phyloP scores from a whole-genome alignment of 1,139 yeast species.

The Scheffersomyces illinoinensis region DNA sequence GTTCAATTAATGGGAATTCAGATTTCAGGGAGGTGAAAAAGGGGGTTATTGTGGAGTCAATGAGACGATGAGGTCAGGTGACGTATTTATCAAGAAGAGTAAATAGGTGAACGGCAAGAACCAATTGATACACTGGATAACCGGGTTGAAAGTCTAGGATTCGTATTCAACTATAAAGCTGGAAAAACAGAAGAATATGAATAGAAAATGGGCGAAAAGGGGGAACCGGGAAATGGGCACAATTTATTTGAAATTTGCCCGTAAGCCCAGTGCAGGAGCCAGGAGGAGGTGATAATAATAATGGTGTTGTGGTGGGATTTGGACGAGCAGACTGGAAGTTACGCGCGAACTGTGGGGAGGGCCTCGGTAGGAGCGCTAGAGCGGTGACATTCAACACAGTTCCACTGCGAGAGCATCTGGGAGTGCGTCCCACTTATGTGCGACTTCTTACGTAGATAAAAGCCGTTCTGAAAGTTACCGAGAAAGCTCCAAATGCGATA shows the following conservation, averaged over 20 bases:
- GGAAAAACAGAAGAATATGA: neutral
- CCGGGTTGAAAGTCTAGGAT: neutral
- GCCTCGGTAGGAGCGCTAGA: neutral
- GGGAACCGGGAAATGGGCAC: neutral
- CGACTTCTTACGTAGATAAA: no score
- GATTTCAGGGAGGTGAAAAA: neutral
- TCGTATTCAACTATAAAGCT: neutral
- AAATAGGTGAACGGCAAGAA: neutral
- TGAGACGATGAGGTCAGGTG: neutral
- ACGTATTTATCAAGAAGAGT: neutral
- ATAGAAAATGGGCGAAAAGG: neutral
- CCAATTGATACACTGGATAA: neutral
- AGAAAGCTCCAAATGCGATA: neutral
- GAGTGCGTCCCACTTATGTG: no score
- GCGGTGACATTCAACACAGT: neutral
- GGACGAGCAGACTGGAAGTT: neutral
- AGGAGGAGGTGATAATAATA: neutral
- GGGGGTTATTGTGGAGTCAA: neutral
- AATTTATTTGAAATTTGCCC: neutral
- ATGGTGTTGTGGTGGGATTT: neutral
- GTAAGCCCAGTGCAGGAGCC: neutral
- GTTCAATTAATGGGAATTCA: neutral
- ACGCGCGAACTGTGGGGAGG: neutral
- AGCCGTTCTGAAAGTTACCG: neutral
- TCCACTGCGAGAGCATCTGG: no score